Conservation (phyloP, 192 early-diverging fungal species). For the Entrophospora sp. region DNA sequence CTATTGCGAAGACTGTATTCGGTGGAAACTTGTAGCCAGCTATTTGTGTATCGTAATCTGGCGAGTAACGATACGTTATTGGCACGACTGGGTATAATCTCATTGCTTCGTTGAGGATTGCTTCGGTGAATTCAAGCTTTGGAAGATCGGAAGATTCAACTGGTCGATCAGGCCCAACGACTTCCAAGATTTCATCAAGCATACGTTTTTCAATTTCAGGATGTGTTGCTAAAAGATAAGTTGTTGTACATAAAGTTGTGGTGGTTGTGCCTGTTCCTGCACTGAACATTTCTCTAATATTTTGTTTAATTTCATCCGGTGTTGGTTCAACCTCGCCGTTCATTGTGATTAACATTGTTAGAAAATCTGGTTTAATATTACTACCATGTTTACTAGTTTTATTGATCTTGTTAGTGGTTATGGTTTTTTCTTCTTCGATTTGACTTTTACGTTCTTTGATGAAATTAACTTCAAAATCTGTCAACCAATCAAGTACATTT, state of each 20-base stretch:
- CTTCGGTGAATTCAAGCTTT: slow-evolving; percentile 40
- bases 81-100: slow-evolving; percentile 39
- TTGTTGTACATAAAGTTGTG: background rate
- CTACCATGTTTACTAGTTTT: background rate
- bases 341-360: slow-evolving; percentile 14
- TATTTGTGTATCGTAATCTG: slow-evolving; percentile 28
- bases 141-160: slow-evolving; percentile 37
- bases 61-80: slow-evolving; percentile 27
- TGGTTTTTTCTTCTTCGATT: background rate
- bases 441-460: slow-evolving; percentile 16
- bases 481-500: background rate
- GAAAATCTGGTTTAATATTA: slow-evolving; percentile 9
- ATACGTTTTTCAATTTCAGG: slow-evolving; percentile 17
- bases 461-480: slow-evolving; percentile 13
- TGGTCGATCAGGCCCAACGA: background rate
- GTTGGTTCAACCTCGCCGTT: background rate
- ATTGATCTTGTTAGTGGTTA: background rate
- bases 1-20: slow-evolving; percentile 30
- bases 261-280: slow-evolving; percentile 15
- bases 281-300: slow-evolving; percentile 18
- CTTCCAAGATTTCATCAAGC: slow-evolving; percentile 3
- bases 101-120: slow-evolving; percentile 48
- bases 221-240: slow-evolving; percentile 1
- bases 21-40: slow-evolving; percentile 29
- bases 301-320: slow-evolving; percentile 18